These are phyloP conservation scores for Spatholobus suberectus DNA, from an alignment of 306 rosid genomes.

Conservation along the genomic window DNA sequence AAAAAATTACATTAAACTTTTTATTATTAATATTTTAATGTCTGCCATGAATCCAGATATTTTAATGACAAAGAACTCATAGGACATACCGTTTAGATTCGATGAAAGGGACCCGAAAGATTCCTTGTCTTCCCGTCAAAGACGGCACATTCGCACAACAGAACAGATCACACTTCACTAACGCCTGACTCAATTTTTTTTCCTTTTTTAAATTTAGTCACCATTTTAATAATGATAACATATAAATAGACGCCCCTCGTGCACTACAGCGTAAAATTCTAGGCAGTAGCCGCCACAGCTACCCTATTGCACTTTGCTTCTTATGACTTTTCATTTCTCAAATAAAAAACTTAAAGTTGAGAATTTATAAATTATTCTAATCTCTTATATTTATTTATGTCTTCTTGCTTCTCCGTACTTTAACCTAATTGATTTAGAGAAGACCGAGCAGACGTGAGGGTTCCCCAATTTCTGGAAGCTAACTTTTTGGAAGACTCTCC, in stretches of 20 bases:
- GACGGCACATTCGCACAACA: neutral
- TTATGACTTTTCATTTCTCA: neutral
- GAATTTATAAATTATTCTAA: neutral
- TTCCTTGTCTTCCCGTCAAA: neutral
- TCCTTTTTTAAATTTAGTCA: neutral
- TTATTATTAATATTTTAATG: neutral
- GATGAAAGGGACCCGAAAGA: conserved; percentile 32
- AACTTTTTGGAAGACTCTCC: conserved; percentile 37
- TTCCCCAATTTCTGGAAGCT: conserved; percentile 43
- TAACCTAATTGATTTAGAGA: neutral
- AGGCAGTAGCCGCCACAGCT: conserved; percentile 10
- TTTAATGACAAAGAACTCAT: neutral
- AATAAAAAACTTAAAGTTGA: neutral
- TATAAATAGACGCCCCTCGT: conserved; percentile 9
- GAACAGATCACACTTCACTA: neutral
- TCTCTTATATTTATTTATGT: neutral
- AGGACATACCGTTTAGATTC: conserved; percentile 35
- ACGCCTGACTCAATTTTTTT: neutral
- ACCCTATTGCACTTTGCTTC: neutral
- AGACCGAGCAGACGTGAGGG: neutral
- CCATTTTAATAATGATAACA: neutral
- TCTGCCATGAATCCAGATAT: neutral
- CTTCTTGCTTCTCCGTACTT: conserved; percentile 8
- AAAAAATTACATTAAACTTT: neutral
- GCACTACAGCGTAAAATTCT: conserved; percentile 10